phyloP scores from a whole-genome alignment of 371 early-diverging fungal species.

The Haplosporangium sp. region DNA sequence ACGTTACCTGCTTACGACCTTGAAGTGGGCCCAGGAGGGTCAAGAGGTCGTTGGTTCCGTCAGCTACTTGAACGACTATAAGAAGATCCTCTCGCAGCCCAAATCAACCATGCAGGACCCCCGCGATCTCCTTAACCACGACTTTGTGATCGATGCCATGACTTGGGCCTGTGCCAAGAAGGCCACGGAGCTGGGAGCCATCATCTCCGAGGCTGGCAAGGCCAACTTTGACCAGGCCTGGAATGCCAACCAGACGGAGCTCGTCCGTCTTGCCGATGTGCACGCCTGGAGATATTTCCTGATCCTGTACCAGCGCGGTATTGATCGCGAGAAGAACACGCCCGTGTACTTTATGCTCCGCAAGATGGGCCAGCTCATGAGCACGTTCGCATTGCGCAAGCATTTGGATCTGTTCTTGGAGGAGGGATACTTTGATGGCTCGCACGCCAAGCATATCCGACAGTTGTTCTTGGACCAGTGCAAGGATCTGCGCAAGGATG shows the following conservation, averaged over 20 bases:
- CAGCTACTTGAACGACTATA: constrained; percentile 54
- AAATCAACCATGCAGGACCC: constrained; percentile 47
- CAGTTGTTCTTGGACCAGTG: constrained; percentile 62
- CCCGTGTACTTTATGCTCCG: constrained; percentile 38
- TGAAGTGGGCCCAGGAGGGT: constrained; percentile 49
- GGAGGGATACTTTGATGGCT: constrained; percentile 62
- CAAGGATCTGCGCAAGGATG: constrained; percentile 66
- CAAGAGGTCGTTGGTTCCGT: constrained; percentile 52
- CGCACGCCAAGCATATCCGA: constrained; percentile 61
- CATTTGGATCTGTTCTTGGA: constrained; percentile 64
- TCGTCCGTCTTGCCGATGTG: constrained; percentile 56
- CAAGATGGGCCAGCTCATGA: constrained; percentile 53
- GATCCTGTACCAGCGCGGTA: constrained; percentile 40
- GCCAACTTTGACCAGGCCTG: constrained; percentile 49
- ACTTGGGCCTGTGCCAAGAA: constrained; percentile 54
- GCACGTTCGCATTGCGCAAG: constrained; percentile 50
- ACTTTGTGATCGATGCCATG: constrained; percentile 49
- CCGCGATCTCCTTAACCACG: constrained; percentile 53
- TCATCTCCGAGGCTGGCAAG: constrained; percentile 28
- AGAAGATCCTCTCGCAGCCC: constrained; percentile 26
- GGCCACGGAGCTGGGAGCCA: constrained; percentile 24
- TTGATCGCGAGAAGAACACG: constrained; percentile 34
- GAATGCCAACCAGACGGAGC: constrained; percentile 57
- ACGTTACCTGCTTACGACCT: constrained; percentile 57
- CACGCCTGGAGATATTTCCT: constrained; percentile 54